Evolutionary conservation across 1,284 basidiomycete species (phyloP).

Genomic region (Hymenochaete sp.): DNA sequence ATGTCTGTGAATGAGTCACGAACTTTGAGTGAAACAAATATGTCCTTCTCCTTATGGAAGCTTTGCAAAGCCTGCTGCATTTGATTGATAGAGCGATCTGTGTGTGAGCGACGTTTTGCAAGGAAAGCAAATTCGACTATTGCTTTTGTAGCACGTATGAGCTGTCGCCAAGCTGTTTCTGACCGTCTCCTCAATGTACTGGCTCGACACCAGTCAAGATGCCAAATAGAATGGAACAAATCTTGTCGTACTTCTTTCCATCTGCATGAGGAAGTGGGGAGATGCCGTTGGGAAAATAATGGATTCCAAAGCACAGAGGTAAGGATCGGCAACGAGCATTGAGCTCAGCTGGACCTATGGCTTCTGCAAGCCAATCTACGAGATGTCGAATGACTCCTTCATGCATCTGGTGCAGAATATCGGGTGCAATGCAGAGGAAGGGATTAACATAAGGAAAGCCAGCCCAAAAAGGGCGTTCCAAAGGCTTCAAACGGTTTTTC

Average conservation of each 20-base stretch:
- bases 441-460: constrained; percentile 22
- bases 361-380: constrained; percentile 21
- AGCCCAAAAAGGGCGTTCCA: constrained; percentile 19
- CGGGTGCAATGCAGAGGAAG: constrained; percentile 22
- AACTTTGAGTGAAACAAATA: constrained; percentile 22
- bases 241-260: constrained; percentile 22
- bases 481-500: background rate
- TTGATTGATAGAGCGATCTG: constrained; percentile 18
- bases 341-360: constrained; percentile 19
- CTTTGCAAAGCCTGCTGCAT: constrained; percentile 20
- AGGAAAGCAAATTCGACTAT: constrained; percentile 26
- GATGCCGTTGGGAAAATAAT: constrained; percentile 25
- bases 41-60: constrained; percentile 24
- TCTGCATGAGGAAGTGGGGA: constrained; percentile 20
- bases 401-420: constrained; percentile 28
- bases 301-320: constrained; percentile 19
- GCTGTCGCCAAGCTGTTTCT: constrained; percentile 12
- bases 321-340: constrained; percentile 21
- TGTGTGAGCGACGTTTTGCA: constrained; percentile 23
- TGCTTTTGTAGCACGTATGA: constrained; percentile 16
- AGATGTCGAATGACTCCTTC: constrained; percentile 27
- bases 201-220: constrained; percentile 14
- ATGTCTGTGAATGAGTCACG: constrained; percentile 31
- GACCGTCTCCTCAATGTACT: no score
- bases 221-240: constrained; percentile 21